phyloP scores from a whole-genome alignment of 1,139 yeast species.

The Candida sp. region DNA sequence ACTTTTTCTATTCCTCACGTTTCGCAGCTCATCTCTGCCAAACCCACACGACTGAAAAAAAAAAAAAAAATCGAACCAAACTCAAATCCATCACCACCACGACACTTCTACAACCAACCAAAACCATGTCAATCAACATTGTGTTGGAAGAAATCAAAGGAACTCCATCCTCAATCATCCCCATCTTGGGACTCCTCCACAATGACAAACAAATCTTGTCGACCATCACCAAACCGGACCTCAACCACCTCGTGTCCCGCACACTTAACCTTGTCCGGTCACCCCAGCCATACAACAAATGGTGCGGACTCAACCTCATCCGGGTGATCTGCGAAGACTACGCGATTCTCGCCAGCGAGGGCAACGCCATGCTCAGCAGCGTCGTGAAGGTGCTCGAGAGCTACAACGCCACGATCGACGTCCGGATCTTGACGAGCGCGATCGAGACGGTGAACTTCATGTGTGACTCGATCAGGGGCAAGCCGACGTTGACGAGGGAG shows the following conservation, averaged over 20 bases:
- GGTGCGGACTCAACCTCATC: conserved; percentile 67
- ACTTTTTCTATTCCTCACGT: not conserved
- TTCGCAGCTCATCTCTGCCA: conserved; percentile 3
- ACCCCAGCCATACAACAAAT: conserved; percentile 50
- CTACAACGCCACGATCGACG: conserved; percentile 43
- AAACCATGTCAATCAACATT: conserved; percentile 33
- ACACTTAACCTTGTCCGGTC: conserved; percentile 58
- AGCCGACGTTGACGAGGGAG: conserved; percentile 86
- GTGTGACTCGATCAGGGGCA: conserved; percentile 68
- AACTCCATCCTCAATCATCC: conserved; percentile 38
- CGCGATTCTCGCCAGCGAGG: conserved; percentile 59
- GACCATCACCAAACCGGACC: conserved; percentile 51
- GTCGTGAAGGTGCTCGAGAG: conserved; percentile 62
- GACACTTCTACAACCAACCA: conserved; percentile 2
- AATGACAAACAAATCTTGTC: conserved; percentile 35
- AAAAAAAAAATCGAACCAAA: not conserved
- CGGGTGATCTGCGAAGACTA: conserved; percentile 57
- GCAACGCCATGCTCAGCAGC: conserved; percentile 57
- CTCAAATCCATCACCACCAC: not conserved
- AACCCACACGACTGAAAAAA: not conserved
- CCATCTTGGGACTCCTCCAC: conserved; percentile 35
- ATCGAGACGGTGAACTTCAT: conserved; percentile 53
- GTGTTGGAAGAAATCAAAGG: conserved; percentile 39
- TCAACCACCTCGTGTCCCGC: conserved; percentile 60
- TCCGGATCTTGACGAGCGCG: conserved; percentile 50